A percentile compares a stretch with the other conserved stretches of the same genome.
These are phyloP conservation scores for Neofusicoccum sp. DNA, from an alignment of 2,329 filamentous ascomycete species.

Conservation along the genomic window DNA sequence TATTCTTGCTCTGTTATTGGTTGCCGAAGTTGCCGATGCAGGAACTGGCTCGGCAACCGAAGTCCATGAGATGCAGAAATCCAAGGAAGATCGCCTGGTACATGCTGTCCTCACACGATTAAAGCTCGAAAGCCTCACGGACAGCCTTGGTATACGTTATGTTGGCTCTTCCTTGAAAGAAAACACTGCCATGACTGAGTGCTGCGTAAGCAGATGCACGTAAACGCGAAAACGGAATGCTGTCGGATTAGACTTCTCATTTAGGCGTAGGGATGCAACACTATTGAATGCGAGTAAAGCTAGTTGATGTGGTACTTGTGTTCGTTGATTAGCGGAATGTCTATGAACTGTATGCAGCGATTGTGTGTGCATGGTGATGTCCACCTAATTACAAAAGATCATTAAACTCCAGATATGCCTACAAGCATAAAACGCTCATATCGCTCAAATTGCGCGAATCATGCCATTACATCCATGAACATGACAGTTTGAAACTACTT, in stretches of 20 bases:
- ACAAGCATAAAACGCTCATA: background rate
- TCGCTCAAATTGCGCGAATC: background rate
- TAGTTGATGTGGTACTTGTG: background rate
- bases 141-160: no score
- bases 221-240: background rate
- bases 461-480: background rate
- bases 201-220: background rate
- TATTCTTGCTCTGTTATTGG: background rate
- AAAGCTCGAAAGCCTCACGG: no score
- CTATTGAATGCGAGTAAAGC: background rate
- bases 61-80: background rate
- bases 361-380: slow-evolving; percentile 1
- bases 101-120: no score
- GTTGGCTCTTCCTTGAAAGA: no score
- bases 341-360: background rate
- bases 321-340: background rate
- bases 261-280: background rate
- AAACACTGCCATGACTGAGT: no score
- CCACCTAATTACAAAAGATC: background rate
- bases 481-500: background rate
- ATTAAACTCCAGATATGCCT: background rate
- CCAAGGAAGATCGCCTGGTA: no score
- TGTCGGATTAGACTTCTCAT: background rate
- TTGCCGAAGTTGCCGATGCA: slow-evolving; percentile 7
- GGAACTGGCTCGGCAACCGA: background rate